A percentile compares a stretch with the other conserved stretches of the same genome.
phyloP scores from a whole-genome alignment of 2,329 filamentous ascomycete genomes.

The Lachnellula occidentalis region DNA sequence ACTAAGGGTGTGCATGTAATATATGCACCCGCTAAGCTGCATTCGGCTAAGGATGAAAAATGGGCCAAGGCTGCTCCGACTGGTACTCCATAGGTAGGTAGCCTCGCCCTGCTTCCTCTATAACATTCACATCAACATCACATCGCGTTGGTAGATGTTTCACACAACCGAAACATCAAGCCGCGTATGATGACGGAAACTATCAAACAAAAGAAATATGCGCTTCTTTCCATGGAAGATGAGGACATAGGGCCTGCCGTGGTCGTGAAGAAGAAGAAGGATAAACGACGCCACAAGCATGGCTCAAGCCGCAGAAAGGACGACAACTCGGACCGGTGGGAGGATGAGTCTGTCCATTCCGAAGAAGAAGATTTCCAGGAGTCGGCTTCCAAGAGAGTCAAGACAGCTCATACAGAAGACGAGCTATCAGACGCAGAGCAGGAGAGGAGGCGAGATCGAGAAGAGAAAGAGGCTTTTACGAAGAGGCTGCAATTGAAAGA shows the following conservation, averaged over 20 bases:
- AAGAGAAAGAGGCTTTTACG: constrained; percentile 76
- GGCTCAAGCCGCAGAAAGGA: constrained; percentile 27
- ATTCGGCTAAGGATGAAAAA: too few relatives aligned
- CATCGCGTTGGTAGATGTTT: too few relatives aligned
- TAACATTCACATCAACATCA: too few relatives aligned
- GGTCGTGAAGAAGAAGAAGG: constrained; percentile 44
- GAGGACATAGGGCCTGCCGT: constrained; percentile 53
- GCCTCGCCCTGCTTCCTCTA: too few relatives aligned
- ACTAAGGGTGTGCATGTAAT: neutral
- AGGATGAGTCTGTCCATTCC: constrained; percentile 58
- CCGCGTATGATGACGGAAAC: constrained; percentile 30
- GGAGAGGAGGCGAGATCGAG: constrained; percentile 59
- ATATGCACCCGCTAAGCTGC: neutral
- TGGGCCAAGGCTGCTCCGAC: too few relatives aligned
- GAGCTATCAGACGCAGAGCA: constrained; percentile 56
- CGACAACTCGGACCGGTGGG: constrained; percentile 56
- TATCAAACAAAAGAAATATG: constrained; percentile 49
- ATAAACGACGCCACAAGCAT: constrained; percentile 32
- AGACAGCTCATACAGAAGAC: constrained; percentile 50
- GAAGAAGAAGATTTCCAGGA: constrained; percentile 58
- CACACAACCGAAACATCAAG: neutral
- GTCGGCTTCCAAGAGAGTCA: constrained; percentile 65
- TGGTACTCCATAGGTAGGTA: too few relatives aligned
- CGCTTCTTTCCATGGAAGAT: constrained; percentile 62
- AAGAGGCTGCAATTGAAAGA: constrained; percentile 69